phyloP scores from a whole-genome alignment of 768 basidiomycete species.

The Punctularia strigosozonata region DNA sequence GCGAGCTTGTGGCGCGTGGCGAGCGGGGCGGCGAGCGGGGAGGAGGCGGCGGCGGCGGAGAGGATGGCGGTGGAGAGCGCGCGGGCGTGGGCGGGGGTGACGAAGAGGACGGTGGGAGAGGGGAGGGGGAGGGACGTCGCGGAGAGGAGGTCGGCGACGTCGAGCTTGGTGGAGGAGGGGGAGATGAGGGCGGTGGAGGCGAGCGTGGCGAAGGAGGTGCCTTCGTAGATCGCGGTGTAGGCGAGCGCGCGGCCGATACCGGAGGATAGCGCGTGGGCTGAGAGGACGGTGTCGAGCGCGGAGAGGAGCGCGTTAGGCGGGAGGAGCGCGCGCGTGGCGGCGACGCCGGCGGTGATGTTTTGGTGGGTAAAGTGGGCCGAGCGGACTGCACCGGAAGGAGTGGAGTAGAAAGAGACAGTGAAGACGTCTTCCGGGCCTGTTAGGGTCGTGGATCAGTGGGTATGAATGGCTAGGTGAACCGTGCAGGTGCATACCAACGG shows the following conservation, averaged over 20 bases:
- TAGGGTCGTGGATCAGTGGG: slow-evolving; percentile 1
- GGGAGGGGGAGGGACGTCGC: slow-evolving; percentile 42
- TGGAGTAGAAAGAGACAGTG: slow-evolving; percentile 54
- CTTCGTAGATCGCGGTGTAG: slow-evolving; percentile 69
- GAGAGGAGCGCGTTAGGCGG: slow-evolving; percentile 61
- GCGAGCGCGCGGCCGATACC: slow-evolving; percentile 73
- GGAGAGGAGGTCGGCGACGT: slow-evolving; percentile 34
- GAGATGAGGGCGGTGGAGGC: slow-evolving; percentile 35
- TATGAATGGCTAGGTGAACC: background rate
- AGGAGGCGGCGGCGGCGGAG: slow-evolving; percentile 39
- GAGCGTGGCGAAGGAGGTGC: slow-evolving; percentile 59
- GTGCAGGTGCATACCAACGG: slow-evolving; percentile 26
- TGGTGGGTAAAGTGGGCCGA: slow-evolving; percentile 68
- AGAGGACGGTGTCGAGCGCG: slow-evolving; percentile 66
- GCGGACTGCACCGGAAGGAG: slow-evolving; percentile 37
- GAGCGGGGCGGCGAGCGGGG: slow-evolving; percentile 38
- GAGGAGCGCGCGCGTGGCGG: slow-evolving; percentile 63
- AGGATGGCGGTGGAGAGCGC: slow-evolving; percentile 42
- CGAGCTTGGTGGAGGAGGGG: slow-evolving; percentile 56
- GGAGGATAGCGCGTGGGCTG: slow-evolving; percentile 58
- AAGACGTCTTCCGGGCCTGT: slow-evolving; percentile 53
- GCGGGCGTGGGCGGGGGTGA: slow-evolving; percentile 50
- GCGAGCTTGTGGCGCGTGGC: slow-evolving; percentile 73
- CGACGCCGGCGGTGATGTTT: slow-evolving; percentile 84
- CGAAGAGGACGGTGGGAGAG: slow-evolving; percentile 70